Conservation (phyloP, 2,329 filamentous ascomycete genomes). For the Keithomyces neogunnii region DNA sequence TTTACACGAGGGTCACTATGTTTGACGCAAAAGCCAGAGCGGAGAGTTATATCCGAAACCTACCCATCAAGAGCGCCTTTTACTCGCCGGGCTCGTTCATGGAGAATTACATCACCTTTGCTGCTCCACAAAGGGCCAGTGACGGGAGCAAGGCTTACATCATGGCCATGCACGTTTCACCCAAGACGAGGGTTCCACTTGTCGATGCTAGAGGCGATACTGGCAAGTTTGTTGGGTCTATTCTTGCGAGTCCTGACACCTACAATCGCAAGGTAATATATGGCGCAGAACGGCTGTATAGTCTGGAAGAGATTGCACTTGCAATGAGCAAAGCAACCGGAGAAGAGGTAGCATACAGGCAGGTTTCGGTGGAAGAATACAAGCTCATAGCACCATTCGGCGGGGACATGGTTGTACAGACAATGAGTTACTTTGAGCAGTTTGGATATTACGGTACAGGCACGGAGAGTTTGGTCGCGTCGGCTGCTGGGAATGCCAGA, state of each 20-base stretch:
- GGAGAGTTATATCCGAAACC: constrained; percentile 2
- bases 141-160: no score
- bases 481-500: constrained; percentile 11
- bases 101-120: constrained; percentile 22
- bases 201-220: constrained; percentile 35
- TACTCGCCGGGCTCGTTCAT: constrained; percentile 16
- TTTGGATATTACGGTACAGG: constrained; percentile 15
- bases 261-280: constrained; percentile 34
- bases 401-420: constrained; percentile 6
- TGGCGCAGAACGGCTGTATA: constrained; percentile 30
- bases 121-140: constrained; percentile 14
- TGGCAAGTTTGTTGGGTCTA: constrained; percentile 32
- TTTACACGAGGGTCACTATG: constrained; percentile 35
- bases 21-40: constrained; percentile 41
- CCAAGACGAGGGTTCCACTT: constrained; percentile 23
- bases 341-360: constrained; percentile 19
- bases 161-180: no score
- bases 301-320: constrained; percentile 28
- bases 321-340: constrained; percentile 31
- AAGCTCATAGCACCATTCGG: constrained; percentile 6
- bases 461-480: constrained; percentile 12
- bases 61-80: not conserved
- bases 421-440: constrained; percentile 9
- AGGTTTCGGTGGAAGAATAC: constrained; percentile 13
- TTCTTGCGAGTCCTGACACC: constrained; percentile 32